A percentile compares a stretch with the other conserved stretches of the same genome.
Evolutionary conservation across 148 eudicot genomes (phyloP).

Genomic region (Diospyros lotus): DNA sequence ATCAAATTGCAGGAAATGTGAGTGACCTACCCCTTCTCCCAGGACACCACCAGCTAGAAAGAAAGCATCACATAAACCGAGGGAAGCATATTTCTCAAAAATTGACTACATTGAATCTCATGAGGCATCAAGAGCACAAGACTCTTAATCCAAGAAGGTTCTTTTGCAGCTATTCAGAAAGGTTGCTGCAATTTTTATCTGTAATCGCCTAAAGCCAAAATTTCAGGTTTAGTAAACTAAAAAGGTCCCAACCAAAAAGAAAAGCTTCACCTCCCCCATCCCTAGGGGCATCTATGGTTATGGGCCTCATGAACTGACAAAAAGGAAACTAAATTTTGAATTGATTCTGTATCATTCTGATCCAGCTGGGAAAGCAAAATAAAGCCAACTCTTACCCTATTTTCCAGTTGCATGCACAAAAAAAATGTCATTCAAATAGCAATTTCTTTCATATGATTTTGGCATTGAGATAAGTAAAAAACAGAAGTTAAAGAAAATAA

Average conservation of each 20-base stretch:
- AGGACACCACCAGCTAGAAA: background rate
- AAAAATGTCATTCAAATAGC: background rate
- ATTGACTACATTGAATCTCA: background rate
- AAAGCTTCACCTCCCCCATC: background rate
- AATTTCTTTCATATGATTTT: slow-evolving; percentile 1
- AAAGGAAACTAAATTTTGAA: background rate
- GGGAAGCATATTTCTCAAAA: background rate
- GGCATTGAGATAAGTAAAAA: no score
- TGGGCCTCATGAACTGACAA: background rate
- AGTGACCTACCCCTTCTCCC: background rate
- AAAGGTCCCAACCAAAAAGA: background rate
- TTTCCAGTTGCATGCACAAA: background rate
- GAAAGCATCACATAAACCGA: background rate
- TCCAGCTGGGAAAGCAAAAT: background rate
- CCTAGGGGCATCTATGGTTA: background rate
- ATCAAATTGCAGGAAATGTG: background rate
- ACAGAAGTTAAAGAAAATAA: no score
- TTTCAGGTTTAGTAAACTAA: background rate
- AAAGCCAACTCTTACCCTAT: background rate
- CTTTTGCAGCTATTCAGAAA: background rate
- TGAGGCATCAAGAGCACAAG: background rate
- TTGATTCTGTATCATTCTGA: background rate
- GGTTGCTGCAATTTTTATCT: background rate
- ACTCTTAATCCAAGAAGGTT: background rate
- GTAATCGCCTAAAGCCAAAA: background rate